Base-by-base conservation (phyloP, 2,329 filamentous ascomycete species). In the Colletotrichum brevisporum region DNA sequence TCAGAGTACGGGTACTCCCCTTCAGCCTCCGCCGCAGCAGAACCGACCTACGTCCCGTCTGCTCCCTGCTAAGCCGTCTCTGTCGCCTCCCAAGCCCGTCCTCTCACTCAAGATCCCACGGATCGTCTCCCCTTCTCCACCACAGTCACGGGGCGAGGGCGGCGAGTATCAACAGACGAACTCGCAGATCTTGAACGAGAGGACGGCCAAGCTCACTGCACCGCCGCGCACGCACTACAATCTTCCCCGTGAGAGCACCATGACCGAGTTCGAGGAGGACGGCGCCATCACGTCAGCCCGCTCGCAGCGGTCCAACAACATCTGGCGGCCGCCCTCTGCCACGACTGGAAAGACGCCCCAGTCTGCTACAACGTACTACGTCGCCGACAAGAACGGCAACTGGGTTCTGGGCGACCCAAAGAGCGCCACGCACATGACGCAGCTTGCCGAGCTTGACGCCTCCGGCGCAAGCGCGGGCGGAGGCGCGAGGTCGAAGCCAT, bases 181-280 rank as follows among this genome's bases (percentile, higher is more conserved):
- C 57, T 71, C 71, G 13, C 71, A 71, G 41, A 68, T 71, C 2
- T 52, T 59, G 16, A 67, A 60, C 4, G 63, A 57, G 36, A 58
- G 59, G 50, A 59, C 66, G 24, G 69, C 63, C 26, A 71, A 66
- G 57, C 61, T 72, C 10, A 71, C 71, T 6, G 69, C 69, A 2
- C 62, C 71, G 12, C 71, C 71, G 6, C 63, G 52, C 12, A 71
- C 57, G 21, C 68, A 70, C 36, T 48, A 55, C 47, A 67, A 71
- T 47, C 54, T 58, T 18, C 74, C 77, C 10, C 79, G 78, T 24
- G 81, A 84, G 64, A 84, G 86, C 76, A 79, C 83, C 65, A 78
- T 86, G 71, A 84, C 86, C 9, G 82, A 89, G 76, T 85, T 88
- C 67, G 85, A 88, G 69, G 83, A 88, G 76, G 83, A 86, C 73